A percentile compares a stretch with the other conserved stretches of the same genome.
phyloP scores from a whole-genome alignment of 805 yeast species.

The Danielia reshetovae region DNA sequence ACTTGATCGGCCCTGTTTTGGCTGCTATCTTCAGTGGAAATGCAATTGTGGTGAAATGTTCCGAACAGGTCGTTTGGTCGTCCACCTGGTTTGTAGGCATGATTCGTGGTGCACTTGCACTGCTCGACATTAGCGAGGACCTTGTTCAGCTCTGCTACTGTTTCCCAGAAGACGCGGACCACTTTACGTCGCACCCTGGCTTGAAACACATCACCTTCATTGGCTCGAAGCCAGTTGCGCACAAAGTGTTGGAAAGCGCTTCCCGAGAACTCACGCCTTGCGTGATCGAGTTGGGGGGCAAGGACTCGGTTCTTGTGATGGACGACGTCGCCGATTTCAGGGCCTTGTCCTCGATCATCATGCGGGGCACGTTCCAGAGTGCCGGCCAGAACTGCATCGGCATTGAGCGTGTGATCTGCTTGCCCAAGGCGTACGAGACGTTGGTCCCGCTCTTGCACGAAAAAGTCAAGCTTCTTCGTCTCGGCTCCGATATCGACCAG shows the following conservation, averaged over 20 bases:
- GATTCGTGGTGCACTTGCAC: constrained; percentile 65
- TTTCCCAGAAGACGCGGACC: constrained; percentile 85
- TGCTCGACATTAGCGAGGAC: constrained; percentile 74
- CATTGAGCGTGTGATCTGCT: constrained; percentile 86
- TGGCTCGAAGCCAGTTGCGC: constrained; percentile 94
- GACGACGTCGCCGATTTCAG: constrained; percentile 65
- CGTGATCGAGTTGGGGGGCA: constrained; percentile 95
- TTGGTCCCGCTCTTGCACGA: constrained; percentile 53
- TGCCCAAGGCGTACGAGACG: constrained; percentile 62
- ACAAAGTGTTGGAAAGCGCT: constrained; percentile 78
- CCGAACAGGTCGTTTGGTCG: constrained; percentile 96
- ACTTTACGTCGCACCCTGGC: constrained; percentile 78
- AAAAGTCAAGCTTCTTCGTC: constrained; percentile 58
- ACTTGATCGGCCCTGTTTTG: constrained; percentile 85
- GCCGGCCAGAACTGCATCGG: constrained; percentile 99
- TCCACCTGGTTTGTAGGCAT: constrained; percentile 72
- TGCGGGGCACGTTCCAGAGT: constrained; percentile 96
- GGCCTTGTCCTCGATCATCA: constrained; percentile 64
- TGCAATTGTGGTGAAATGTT: constrained; percentile 86
- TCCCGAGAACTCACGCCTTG: constrained; percentile 87
- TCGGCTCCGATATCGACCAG: constrained; percentile 93
- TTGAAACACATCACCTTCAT: constrained; percentile 89
- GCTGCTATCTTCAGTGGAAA: constrained; percentile 91
- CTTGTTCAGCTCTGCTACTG: constrained; percentile 86
- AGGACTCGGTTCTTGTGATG: constrained; percentile 83